Base-by-base conservation (phyloP, 768 basidiomycete genomes). In the Rubroboletus pulcherrimus region DNA sequence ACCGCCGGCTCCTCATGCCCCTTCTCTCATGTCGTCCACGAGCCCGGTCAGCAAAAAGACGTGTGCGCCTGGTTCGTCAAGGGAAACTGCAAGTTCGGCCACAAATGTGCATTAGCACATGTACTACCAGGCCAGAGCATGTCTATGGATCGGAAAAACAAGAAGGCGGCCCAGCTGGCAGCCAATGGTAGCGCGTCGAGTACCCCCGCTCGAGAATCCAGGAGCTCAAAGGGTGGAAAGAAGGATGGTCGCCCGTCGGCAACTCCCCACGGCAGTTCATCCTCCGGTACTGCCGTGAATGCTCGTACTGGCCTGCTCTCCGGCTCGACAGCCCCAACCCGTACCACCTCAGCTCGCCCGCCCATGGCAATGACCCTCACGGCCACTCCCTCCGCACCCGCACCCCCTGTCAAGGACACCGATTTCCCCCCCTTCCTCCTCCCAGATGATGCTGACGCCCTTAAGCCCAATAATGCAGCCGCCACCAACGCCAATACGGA, bases 121-220 rank as follows among this genome's bases (percentile, higher is more conserved):
- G 79, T 99, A 51, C 79, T 94, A 8, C 96, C 96, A 1, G 96
- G 95, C 9, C 93, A 98, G 75, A 87, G 81, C 66, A 89, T 95
- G 85, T 82, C 87, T 7, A 95, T 96, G 91, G 96, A 98, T 67
- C 77, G 94, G 63, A 96, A 97, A 81, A 98, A 98, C 77, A 98
- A 98, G 77, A 92, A 92, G 69, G 86, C 89, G 14, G 91, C 91
- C 0, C 91, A 92, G 64, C 69, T 81, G 31, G 84, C 86, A 4
- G 81, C 82, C 0, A 78, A 77, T 39, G 73, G 74, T 4, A 75
- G 77, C 7, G 75, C 68, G 14, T 70, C 75, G 19, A 68, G 58
- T 12, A 64, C 70, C 6, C 49, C 65, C 7, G 62, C 66, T 17
- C 59, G 74, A 43, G 66, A 75, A 46, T 59, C 72, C 51, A 64